Evolutionary conservation across 2,329 filamentous ascomycete species (phyloP).

Genomic region (Sclerotinia trifoliorum): DNA sequence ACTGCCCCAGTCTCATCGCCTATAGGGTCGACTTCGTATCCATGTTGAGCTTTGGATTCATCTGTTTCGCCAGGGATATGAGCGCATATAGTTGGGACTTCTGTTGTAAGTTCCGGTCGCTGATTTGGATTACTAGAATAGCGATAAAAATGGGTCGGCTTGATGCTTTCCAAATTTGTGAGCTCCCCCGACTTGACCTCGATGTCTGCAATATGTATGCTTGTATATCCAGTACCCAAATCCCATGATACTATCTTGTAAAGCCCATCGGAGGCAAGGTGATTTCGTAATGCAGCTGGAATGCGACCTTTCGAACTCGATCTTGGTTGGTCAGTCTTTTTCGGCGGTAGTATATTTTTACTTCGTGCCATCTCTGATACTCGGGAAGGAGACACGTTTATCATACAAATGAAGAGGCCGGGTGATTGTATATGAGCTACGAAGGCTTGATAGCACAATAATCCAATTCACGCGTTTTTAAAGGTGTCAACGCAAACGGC

Average conservation of each 20-base stretch:
- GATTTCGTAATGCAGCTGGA: neutral
- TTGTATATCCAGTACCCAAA: neutral
- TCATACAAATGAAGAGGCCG: neutral
- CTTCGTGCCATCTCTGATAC: neutral
- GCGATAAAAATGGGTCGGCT: neutral
- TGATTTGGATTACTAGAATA: neutral
- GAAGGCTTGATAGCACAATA: neutral
- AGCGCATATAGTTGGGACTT: neutral
- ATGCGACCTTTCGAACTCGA: neutral
- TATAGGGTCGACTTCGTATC: neutral
- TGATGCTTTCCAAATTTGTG: neutral
- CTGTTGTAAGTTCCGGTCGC: neutral
- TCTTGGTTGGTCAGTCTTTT: neutral
- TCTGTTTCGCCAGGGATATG: neutral
- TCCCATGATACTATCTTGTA: neutral
- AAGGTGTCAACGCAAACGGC: neutral
- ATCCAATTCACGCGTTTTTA: neutral
- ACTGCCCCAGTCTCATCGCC: neutral
- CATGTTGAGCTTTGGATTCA: constrained; percentile 4
- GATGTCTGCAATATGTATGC: neutral
- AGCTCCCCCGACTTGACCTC: neutral
- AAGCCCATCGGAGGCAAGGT: neutral
- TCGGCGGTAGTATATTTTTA: neutral
- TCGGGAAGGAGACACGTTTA: neutral
- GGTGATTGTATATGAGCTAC: neutral